A percentile compares a stretch with the other conserved stretches of the same genome.
These are phyloP conservation scores for Rosa persica DNA, from an alignment of 306 rosid species.

Conservation along the genomic window DNA sequence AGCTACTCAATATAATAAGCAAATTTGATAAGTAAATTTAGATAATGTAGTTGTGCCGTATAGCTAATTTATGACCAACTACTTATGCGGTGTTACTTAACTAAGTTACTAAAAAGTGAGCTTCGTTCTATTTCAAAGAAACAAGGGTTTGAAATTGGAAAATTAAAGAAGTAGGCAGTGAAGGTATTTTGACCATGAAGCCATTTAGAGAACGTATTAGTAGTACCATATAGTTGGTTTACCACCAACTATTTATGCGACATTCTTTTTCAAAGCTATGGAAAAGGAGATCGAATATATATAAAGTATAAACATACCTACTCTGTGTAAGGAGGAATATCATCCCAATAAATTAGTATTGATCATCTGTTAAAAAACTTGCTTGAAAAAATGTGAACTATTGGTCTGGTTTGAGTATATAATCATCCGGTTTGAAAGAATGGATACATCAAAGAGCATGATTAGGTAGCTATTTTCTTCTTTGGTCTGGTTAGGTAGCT, in stretches of 20 bases:
- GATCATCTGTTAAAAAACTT: neutral
- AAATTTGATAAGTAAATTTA: neutral
- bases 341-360: neutral
- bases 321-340: neutral
- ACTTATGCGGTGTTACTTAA: neutral
- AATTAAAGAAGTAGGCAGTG: neutral
- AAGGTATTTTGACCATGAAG: neutral
- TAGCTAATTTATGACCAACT: neutral
- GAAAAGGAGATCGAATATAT: neutral
- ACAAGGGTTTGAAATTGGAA: neutral
- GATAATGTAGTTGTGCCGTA: neutral
- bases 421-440: neutral
- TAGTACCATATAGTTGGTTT: neutral
- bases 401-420: neutral
- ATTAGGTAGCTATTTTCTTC: slow-evolving; percentile 2
- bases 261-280: neutral
- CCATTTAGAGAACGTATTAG: neutral
- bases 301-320: neutral
- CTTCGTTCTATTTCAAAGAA: neutral
- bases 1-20: neutral
- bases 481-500: slow-evolving; percentile 1
- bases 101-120: neutral
- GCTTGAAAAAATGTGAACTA: neutral
- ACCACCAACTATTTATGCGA: neutral
- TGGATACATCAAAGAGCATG: neutral